phyloP scores from a whole-genome alignment of 768 basidiomycete genomes.

The Boletus sensibilis region DNA sequence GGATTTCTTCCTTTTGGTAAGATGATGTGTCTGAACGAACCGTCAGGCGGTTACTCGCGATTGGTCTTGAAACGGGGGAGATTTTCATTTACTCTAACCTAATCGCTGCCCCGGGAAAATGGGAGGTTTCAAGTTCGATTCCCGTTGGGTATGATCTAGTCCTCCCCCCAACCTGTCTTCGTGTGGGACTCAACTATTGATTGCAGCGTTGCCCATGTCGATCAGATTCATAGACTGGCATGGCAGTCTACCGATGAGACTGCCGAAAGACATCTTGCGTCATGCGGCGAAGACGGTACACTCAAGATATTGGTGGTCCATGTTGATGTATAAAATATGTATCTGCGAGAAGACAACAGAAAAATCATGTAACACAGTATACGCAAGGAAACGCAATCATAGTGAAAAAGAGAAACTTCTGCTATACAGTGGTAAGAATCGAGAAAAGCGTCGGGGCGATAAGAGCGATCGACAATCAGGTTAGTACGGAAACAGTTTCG shows the following conservation, averaged over 20 bases:
- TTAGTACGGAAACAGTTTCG: constrained; percentile 66
- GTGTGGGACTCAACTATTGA: not conserved
- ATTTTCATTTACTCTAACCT: constrained; percentile 59
- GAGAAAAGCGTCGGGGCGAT: constrained; percentile 39
- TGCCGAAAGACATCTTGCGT: constrained; percentile 60
- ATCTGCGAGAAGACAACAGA: constrained; percentile 20
- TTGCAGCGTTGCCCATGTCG: constrained; percentile 68
- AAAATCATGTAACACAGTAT: constrained; percentile 31
- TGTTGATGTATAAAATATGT: constrained; percentile 46
- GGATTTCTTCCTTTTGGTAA: constrained; percentile 9
- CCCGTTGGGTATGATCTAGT: constrained; percentile 46
- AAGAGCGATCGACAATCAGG: constrained; percentile 32
- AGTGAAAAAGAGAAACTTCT: constrained; percentile 29
- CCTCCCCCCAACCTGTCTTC: constrained; percentile 6
- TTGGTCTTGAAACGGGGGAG: constrained; percentile 83
- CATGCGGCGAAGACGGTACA: constrained; percentile 91
- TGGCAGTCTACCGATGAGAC: constrained; percentile 58
- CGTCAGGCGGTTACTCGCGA: constrained; percentile 58
- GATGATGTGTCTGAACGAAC: constrained; percentile 1
- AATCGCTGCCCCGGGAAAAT: constrained; percentile 34
- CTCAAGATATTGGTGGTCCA: constrained; percentile 72
- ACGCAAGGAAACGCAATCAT: constrained; percentile 19
- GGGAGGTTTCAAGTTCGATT: constrained; percentile 48
- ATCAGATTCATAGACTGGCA: constrained; percentile 76
- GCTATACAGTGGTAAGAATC: constrained; percentile 68